A percentile compares a stretch with the other conserved stretches of the same genome.
Evolutionary conservation across 805 yeast species (phyloP).

Genomic region (Dipodascopsis tothii): DNA sequence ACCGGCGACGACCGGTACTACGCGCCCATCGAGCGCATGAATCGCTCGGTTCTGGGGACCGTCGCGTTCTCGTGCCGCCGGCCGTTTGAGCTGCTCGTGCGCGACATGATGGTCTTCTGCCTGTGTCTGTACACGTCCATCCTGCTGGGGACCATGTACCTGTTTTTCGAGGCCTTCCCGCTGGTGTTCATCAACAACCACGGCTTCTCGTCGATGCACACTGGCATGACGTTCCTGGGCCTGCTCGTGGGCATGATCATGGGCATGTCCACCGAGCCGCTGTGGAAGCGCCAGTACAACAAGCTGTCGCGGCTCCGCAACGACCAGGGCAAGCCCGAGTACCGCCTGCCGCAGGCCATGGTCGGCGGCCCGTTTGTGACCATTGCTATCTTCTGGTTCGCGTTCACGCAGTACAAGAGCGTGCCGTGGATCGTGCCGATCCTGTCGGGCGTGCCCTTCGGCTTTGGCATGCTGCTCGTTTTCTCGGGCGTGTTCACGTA

Average conservation of each 20-base stretch:
- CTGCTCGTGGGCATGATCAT: slow-evolving; percentile 43
- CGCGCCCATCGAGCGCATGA: slow-evolving; percentile 38
- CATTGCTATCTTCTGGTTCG: slow-evolving; percentile 45
- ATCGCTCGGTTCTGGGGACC: slow-evolving; percentile 35
- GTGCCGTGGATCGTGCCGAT: slow-evolving; percentile 50
- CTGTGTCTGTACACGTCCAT: slow-evolving; percentile 52
- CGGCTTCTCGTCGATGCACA: slow-evolving; percentile 46
- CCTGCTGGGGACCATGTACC: slow-evolving; percentile 49
- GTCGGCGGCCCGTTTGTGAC: slow-evolving; percentile 42
- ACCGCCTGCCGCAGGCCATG: slow-evolving; percentile 46
- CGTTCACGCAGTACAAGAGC: slow-evolving; percentile 42
- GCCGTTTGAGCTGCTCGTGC: slow-evolving; percentile 43
- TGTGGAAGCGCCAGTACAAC: slow-evolving; percentile 54
- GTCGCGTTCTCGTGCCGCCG: slow-evolving; percentile 43
- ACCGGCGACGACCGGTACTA: slow-evolving; percentile 35
- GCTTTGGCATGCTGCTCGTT: slow-evolving; percentile 34
- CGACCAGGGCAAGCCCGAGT: slow-evolving; percentile 39
- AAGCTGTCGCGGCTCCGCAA: slow-evolving; percentile 49
- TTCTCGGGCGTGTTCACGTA: slow-evolving; percentile 38
- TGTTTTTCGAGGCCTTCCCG: slow-evolving; percentile 56
- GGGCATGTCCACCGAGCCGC: slow-evolving; percentile 47
- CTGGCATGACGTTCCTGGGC: slow-evolving; percentile 55
- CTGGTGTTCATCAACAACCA: slow-evolving; percentile 46
- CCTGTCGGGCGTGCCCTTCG: slow-evolving; percentile 46
- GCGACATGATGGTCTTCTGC: slow-evolving; percentile 50